A percentile compares a stretch with the other conserved stretches of the same genome.
Evolutionary conservation across 192 early-diverging fungal genomes (phyloP).

Genomic region (Lobosporangium transversale): DNA sequence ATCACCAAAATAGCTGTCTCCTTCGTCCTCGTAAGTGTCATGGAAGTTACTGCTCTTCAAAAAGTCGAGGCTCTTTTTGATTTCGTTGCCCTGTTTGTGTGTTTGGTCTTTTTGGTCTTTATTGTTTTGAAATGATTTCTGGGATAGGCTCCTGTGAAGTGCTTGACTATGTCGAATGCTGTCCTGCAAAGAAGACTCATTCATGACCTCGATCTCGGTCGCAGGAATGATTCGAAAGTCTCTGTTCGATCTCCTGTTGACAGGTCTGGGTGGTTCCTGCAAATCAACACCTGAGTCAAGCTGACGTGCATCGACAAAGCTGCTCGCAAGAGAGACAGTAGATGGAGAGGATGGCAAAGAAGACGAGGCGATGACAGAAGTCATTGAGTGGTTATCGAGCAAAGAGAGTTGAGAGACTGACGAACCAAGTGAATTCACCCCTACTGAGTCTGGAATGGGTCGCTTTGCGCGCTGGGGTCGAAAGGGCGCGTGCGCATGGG

Average conservation of each 20-base stretch:
- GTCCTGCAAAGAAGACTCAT: slow-evolving; percentile 10
- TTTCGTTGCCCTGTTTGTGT: background rate
- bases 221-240: slow-evolving; percentile 20
- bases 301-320: slow-evolving; percentile 7
- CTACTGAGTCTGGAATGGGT: slow-evolving; percentile 20
- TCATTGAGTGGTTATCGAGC: slow-evolving; percentile 12
- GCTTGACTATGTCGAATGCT: slow-evolving; percentile 10
- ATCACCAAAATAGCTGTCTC: slow-evolving; percentile 44
- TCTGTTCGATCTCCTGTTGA: slow-evolving; percentile 30
- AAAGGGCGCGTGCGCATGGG: slow-evolving; percentile 12
- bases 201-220: slow-evolving; percentile 15
- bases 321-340: slow-evolving; percentile 9
- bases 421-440: background rate
- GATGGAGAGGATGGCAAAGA: slow-evolving; percentile 20
- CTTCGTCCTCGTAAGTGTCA: slow-evolving; percentile 16
- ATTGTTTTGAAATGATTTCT: background rate
- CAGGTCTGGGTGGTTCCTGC: slow-evolving; percentile 16
- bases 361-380: background rate
- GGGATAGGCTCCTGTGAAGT: background rate
- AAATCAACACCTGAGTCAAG: slow-evolving; percentile 22
- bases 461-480: slow-evolving; percentile 31
- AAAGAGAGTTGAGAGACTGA: slow-evolving; percentile 39
- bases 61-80: background rate
- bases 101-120: background rate
- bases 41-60: background rate